Base-by-base conservation (phyloP, 495 filamentous ascomycete genomes). In the Xylaria intraflava region DNA sequence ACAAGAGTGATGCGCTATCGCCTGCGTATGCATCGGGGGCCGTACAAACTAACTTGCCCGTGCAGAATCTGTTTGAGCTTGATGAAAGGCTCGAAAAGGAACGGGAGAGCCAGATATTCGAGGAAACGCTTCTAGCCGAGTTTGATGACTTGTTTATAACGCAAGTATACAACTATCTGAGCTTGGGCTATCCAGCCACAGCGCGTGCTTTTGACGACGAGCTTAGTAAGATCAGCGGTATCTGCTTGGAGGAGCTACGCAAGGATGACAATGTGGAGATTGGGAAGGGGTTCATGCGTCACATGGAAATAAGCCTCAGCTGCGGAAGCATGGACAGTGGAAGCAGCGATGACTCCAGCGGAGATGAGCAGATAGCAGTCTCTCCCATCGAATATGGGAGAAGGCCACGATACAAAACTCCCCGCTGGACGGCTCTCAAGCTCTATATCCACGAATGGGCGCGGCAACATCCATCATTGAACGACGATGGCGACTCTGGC, bases 151-250 rank as follows among this genome's bases (percentile, higher is more conserved):
- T 69, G n/a, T 92, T 95, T 69, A 81, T 96, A 36, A 94, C 89
- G 2, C 90, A 96, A 67, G 89, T 96, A 16, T 96, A 91, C 74
- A 95, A 96, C 65, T 96, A 96, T 69, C 76, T 96, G 12, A 94
- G 89, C 1, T 78, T 96, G 19, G 90, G 91, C 3, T 96, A 94
- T 65, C 89, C 90, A 7, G 82, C 87, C 14, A 77, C 90, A 23
- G 91, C 90, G 10, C 81, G 86, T 11, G 79, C 79, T 48, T 96
- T 85, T 62, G 91, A 96, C 66, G 70, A 79, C 38, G 91, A 96
- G 69, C 75, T 96, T 20, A 79, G 83, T 63, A 84, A 83, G 64
- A 90, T 95, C 44, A 86, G 85, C 27, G 75, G 78, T 4, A 82
- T 92, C 19, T 51, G 77, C 0, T 55, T 88, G 26, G 72, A 77